Conservation (phyloP, 179 eudicot species). For the Camellia oleifera region DNA sequence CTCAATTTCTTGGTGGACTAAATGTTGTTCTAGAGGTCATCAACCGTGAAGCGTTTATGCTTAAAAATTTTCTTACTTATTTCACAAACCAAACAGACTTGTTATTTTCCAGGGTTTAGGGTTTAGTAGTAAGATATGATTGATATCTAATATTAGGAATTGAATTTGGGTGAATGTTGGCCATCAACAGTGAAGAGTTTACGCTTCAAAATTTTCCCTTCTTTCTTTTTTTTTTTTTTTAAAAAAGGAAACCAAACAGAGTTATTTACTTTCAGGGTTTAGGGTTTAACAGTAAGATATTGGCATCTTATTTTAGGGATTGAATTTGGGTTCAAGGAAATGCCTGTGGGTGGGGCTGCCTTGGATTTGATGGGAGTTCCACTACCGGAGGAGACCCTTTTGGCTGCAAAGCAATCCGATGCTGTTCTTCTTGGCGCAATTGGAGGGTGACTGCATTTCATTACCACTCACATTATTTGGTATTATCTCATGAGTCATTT, state of each 20-base stretch:
- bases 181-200: neutral
- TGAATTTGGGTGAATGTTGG: neutral
- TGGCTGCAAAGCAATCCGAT: constrained; percentile 70
- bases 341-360: constrained; percentile 90
- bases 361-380: constrained; percentile 88
- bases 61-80: neutral
- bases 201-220: neutral
- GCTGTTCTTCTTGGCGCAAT: constrained; percentile 98
- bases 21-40: neutral
- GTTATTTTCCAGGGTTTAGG: no score
- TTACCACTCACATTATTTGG: neutral
- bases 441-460: constrained; percentile 63
- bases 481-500: neutral
- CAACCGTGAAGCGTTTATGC: neutral
- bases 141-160: no score
- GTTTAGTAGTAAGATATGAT: no score
- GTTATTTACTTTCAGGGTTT: neutral
- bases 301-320: constrained; percentile 41
- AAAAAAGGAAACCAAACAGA: neutral
- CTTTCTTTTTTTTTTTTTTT: neutral
- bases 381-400: constrained; percentile 88
- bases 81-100: no score
- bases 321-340: constrained; percentile 76
- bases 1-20: neutral
- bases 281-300: constrained; percentile 1